Percentiles rank a stretch among this genome's conserved stretches.
Evolutionary conservation across 106 monocot genomes (phyloP).

Genomic region (Acorus calamus): DNA sequence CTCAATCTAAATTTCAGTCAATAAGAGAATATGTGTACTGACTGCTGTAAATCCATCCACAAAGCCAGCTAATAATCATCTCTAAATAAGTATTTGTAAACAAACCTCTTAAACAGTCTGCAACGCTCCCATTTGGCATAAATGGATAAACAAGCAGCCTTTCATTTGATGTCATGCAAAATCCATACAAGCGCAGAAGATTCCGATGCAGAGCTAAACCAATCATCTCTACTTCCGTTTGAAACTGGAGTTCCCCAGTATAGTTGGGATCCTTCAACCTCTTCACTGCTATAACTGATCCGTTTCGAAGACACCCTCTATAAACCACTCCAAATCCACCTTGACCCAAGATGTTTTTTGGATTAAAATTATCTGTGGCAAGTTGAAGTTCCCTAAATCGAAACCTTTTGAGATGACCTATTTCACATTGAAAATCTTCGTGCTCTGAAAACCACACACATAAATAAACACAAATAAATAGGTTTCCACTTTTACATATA

Average conservation of each 20-base stretch:
- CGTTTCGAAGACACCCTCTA: slow-evolving; percentile 70
- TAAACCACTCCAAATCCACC: slow-evolving; percentile 95
- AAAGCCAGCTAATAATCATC: too few species aligned
- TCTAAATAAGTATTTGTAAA: not conserved
- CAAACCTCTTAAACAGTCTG: slow-evolving; percentile 88
- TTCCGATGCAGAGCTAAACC: slow-evolving; percentile 92
- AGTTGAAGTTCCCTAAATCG: slow-evolving; percentile 64
- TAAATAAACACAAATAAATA: not conserved
- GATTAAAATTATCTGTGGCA: slow-evolving; percentile 73
- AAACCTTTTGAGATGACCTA: slow-evolving; percentile 83
- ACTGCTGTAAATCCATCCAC: too few species aligned
- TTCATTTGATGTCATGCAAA: slow-evolving; percentile 85
- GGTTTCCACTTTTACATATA: not conserved
- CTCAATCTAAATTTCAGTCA: too few species aligned
- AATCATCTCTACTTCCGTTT: slow-evolving; percentile 99
- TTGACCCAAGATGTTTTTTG: slow-evolving; percentile 83
- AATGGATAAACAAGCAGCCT: slow-evolving; percentile 83
- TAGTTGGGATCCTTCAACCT: slow-evolving; percentile 85
- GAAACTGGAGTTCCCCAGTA: slow-evolving; percentile 94
- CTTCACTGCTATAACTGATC: slow-evolving; percentile 65
- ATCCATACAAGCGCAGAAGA: slow-evolving; percentile 71
- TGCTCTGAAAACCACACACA: slow-evolving; percentile 30
- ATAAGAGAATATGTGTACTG: too few species aligned
- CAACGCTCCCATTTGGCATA: slow-evolving; percentile 97
- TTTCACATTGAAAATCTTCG: slow-evolving; percentile 54